Conservation (phyloP, 164 flowering plant genomes). For the Cinnamomum chago region DNA sequence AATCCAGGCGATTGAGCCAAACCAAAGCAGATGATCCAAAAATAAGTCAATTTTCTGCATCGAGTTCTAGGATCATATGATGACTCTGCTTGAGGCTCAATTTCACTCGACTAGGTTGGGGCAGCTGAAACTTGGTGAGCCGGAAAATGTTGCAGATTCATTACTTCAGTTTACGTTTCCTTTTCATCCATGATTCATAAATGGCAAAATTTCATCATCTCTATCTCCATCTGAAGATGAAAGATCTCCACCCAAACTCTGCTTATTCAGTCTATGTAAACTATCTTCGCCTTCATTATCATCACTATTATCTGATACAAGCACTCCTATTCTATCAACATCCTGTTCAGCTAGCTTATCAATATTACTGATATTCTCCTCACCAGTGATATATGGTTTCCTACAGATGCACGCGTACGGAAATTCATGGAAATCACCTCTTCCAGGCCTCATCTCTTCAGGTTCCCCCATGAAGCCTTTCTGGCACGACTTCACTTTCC, state of each 20-base stretch:
- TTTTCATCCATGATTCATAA: background rate
- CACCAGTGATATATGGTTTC: constrained; percentile 23
- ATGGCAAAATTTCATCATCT: constrained; percentile 4
- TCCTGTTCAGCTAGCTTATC: background rate
- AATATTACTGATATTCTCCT: background rate
- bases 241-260: background rate
- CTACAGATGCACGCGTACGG: constrained; percentile 81
- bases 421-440: constrained; percentile 87
- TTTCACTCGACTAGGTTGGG: background rate
- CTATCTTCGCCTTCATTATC: constrained; percentile 6
- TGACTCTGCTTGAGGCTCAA: background rate
- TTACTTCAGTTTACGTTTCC: background rate
- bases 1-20: background rate
- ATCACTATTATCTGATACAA: constrained; percentile 4
- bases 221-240: background rate
- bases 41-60: background rate
- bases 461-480: constrained; percentile 98
- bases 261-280: constrained; percentile 4
- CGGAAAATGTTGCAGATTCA: background rate
- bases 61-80: background rate
- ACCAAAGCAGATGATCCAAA: background rate
- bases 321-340: background rate
- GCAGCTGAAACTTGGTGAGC: background rate
- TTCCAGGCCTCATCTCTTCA: constrained; percentile 79
- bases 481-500: constrained; percentile 69